Conservation (phyloP, 495 filamentous ascomycete genomes). For the Entonaema liquescens region DNA sequence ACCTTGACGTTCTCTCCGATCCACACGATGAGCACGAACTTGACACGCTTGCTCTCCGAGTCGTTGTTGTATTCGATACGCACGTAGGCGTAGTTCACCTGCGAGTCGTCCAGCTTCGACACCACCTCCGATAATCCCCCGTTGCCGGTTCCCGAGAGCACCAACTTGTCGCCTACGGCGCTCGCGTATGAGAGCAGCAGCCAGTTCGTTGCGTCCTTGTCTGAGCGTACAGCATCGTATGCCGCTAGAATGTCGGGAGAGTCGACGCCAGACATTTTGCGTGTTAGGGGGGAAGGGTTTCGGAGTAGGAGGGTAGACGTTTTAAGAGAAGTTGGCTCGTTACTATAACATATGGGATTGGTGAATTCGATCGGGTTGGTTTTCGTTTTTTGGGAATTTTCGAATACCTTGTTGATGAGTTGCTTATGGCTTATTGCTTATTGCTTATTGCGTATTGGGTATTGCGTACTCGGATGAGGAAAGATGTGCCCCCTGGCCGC, state of each 20-base stretch:
- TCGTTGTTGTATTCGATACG: slow-evolving; percentile 68
- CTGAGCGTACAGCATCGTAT: slow-evolving; percentile 62
- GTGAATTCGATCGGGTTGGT: not conserved
- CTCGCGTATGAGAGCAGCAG: slow-evolving; percentile 63
- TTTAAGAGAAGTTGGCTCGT: slow-evolving; percentile 9
- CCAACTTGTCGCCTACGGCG: slow-evolving; percentile 56
- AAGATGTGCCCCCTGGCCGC: not conserved
- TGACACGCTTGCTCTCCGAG: slow-evolving; percentile 65
- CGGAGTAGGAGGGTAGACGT: slow-evolving; percentile 1
- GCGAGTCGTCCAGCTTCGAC: slow-evolving; percentile 52
- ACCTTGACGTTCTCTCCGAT: slow-evolving; percentile 64
- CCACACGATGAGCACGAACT: slow-evolving; percentile 66
- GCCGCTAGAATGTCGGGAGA: slow-evolving; percentile 57
- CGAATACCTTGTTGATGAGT: slow-evolving; percentile 16
- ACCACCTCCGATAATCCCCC: slow-evolving; percentile 62
- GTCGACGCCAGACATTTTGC: slow-evolving; percentile 56
- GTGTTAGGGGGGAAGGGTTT: not conserved
- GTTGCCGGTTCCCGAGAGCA: slow-evolving; percentile 56
- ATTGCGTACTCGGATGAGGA: not conserved
- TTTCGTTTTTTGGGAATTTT: slow-evolving; percentile 19
- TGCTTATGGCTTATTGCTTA: too few relatives aligned
- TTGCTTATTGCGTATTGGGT: too few relatives aligned
- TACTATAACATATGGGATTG: slow-evolving; percentile 35
- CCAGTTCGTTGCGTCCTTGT: slow-evolving; percentile 66
- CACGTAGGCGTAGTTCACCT: slow-evolving; percentile 66